Evolutionary conservation across 495 filamentous ascomycete genomes (phyloP).

Genomic region (Talaromyces trachyspermus): DNA sequence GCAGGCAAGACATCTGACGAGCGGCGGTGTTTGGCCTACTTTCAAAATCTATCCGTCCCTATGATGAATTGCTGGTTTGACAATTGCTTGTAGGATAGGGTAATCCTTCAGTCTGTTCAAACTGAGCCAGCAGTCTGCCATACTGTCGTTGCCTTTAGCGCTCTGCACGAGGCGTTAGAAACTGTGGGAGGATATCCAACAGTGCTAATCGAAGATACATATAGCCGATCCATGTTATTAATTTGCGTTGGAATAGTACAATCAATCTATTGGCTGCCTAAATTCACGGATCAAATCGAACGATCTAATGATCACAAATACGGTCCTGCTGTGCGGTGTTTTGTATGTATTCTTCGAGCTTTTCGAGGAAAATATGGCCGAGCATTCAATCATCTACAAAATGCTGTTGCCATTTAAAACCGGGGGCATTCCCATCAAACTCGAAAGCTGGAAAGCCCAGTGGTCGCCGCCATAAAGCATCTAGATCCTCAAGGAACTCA

Average conservation of each 20-base stretch:
- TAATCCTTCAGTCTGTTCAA: constrained; percentile 35
- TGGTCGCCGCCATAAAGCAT: neutral
- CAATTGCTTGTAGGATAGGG: constrained; percentile 38
- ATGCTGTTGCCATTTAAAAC: constrained; percentile 12
- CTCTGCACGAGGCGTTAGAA: constrained; percentile 26
- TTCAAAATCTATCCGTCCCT: constrained; percentile 26
- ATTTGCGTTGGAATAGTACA: constrained; percentile 14
- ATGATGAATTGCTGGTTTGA: constrained; percentile 38
- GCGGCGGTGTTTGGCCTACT: constrained; percentile 23
- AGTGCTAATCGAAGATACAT: constrained; percentile 11
- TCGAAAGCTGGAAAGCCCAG: neutral
- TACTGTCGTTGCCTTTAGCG: constrained; percentile 40
- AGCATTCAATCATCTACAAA: constrained; percentile 12
- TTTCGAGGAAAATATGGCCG: constrained; percentile 13
- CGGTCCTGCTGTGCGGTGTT: constrained; percentile 15
- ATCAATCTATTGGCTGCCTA: constrained; percentile 9
- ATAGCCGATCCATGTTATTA: constrained; percentile 7
- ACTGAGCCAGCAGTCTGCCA: constrained; percentile 45
- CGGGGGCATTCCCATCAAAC: neutral
- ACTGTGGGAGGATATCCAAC: neutral
- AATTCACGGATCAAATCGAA: constrained; percentile 11
- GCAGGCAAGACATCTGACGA: constrained; percentile 10
- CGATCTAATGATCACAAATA: constrained; percentile 14
- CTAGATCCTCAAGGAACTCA: neutral
- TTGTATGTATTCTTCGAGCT: constrained; percentile 12